Evolutionary conservation across 2,329 filamentous ascomycete species (phyloP).

Genomic region (Monosporascus sp.): DNA sequence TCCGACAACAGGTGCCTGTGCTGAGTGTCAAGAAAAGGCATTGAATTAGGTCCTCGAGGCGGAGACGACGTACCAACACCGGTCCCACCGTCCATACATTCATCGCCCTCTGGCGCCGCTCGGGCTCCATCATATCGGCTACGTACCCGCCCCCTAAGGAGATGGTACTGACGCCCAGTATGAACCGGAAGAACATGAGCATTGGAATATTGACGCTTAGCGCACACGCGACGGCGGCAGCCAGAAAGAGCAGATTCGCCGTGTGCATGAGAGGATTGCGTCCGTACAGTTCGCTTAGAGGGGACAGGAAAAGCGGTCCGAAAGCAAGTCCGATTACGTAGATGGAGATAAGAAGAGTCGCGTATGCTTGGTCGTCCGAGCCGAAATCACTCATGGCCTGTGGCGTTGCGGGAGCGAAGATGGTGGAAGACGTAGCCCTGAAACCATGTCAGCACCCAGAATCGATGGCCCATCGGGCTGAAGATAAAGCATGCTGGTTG

Average conservation of each 20-base stretch:
- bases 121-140: neutral
- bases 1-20: neutral
- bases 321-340: slow-evolving; percentile 49
- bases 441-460: neutral
- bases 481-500: slow-evolving; percentile 17
- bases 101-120: neutral
- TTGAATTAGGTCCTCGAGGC: neutral
- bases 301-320: slow-evolving; percentile 42
- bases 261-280: slow-evolving; percentile 37
- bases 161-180: slow-evolving; percentile 33
- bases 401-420: slow-evolving; percentile 51
- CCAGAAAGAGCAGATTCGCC: slow-evolving; percentile 33
- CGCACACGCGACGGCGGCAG: slow-evolving; percentile 34
- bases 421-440: slow-evolving; percentile 28
- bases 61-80: neutral
- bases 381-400: slow-evolving; percentile 47
- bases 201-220: slow-evolving; percentile 31
- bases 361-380: slow-evolving; percentile 33
- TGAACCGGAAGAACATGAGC: slow-evolving; percentile 44
- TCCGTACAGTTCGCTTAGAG: slow-evolving; percentile 44
- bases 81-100: neutral
- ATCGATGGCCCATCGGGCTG: neutral
- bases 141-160: neutral
- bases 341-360: slow-evolving; percentile 49
- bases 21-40: neutral